These are phyloP conservation scores for Elaeis oleifera DNA, from an alignment of 202 grass and related monocot species.

Conservation along the genomic window DNA sequence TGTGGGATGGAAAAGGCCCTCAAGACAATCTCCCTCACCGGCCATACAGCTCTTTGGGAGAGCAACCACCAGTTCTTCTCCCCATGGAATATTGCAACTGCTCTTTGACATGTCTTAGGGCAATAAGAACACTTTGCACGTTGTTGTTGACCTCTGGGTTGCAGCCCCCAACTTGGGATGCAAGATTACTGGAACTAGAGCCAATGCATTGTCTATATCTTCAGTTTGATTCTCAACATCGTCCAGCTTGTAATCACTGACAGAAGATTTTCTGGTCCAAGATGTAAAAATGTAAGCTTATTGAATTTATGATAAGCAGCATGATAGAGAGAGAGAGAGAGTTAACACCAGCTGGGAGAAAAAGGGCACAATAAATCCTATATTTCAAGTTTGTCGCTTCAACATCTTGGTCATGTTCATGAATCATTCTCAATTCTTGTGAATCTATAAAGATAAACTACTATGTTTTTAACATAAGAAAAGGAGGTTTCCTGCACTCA, in stretches of 20 bases:
- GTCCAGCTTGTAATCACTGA: constrained; percentile 7
- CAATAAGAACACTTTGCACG: constrained; percentile 75
- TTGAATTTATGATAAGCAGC: too few relatives aligned
- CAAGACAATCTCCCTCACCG: constrained; percentile 20
- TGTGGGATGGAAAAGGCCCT: too few relatives aligned
- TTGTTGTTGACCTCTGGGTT: constrained; percentile 23
- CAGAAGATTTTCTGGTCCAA: constrained; percentile 26
- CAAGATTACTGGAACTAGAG: constrained; percentile 39
- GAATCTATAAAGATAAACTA: too few relatives aligned
- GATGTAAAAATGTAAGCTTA: too few relatives aligned
- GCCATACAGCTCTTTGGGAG: constrained; percentile 50
- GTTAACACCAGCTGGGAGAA: too few relatives aligned
- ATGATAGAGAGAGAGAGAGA: too few relatives aligned
- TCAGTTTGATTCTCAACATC: background rate
- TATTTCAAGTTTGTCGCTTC: too few relatives aligned
- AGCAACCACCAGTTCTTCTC: constrained; percentile 39
- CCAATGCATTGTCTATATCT: constrained; percentile 21
- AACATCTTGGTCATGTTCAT: too few relatives aligned
- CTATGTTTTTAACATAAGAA: too few relatives aligned
- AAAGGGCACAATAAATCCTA: too few relatives aligned
- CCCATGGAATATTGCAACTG: constrained; percentile 59
- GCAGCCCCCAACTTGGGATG: constrained; percentile 2
- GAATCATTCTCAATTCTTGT: too few relatives aligned
- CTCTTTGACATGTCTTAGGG: constrained; percentile 75
- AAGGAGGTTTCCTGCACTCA: too few relatives aligned